A percentile compares a stretch with the other conserved stretches of the same genome.
Conservation (phyloP, 768 basidiomycete genomes). For the Serendipita indica region DNA sequence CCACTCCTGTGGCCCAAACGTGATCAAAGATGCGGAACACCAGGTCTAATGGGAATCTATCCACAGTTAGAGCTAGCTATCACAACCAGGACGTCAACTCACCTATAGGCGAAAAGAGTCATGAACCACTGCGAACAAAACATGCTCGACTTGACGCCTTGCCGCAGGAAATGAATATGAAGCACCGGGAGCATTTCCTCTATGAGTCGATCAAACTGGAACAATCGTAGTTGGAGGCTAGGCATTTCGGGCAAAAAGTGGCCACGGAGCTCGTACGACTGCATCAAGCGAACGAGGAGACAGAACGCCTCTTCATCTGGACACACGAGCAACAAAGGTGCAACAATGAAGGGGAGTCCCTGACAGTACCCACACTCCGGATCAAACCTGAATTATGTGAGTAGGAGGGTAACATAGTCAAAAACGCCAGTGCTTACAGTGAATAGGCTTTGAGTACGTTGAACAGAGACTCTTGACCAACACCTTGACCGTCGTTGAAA, state of each 20-base stretch:
- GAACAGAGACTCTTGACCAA: slow-evolving; percentile 94
- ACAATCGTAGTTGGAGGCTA: slow-evolving; percentile 78
- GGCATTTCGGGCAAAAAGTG: slow-evolving; percentile 99
- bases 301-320: slow-evolving; percentile 99
- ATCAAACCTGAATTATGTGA: slow-evolving; percentile 45
- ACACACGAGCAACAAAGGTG: slow-evolving; percentile 73
- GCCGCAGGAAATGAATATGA: slow-evolving; percentile 82
- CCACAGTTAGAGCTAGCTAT: neutral
- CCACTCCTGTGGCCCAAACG: slow-evolving; percentile 90
- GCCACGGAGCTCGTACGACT: slow-evolving; percentile 88
- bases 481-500: slow-evolving; percentile 86
- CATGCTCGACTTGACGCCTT: slow-evolving; percentile 96
- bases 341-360: slow-evolving; percentile 91
- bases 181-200: slow-evolving; percentile 88
- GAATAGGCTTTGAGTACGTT: slow-evolving; percentile 98
- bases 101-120: slow-evolving; percentile 93
- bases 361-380: slow-evolving; percentile 95
- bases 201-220: slow-evolving; percentile 83
- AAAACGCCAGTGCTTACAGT: slow-evolving; percentile 35
- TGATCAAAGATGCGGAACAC: slow-evolving; percentile 96
- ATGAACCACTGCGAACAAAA: slow-evolving; percentile 98
- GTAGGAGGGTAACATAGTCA: neutral
- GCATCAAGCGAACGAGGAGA: slow-evolving; percentile 85
- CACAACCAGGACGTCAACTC: slow-evolving; percentile 16
- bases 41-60: slow-evolving; percentile 81